Conservation (phyloP, 257 asterid genomes). For the Mitragyna speciosa region DNA sequence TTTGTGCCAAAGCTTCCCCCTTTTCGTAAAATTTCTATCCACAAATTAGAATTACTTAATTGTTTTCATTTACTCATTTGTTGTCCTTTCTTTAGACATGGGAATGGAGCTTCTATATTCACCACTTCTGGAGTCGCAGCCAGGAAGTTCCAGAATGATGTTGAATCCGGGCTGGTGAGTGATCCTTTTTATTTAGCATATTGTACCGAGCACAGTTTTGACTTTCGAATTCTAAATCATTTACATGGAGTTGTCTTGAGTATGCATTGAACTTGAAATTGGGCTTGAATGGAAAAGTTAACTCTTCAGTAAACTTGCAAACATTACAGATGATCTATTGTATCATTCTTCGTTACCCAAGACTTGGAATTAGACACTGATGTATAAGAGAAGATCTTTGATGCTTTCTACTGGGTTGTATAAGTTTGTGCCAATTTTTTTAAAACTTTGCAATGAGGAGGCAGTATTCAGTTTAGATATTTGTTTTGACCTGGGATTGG, state of each 20-base stretch:
- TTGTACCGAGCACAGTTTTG: background rate
- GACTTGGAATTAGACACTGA: background rate
- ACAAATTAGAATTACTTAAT: background rate
- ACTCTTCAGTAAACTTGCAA: background rate
- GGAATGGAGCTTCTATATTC: constrained; percentile 41
- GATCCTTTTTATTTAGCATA: background rate
- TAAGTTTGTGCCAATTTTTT: background rate
- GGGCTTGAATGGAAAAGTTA: background rate
- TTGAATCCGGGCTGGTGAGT: constrained; percentile 40
- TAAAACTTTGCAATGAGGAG: background rate
- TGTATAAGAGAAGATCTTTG: background rate
- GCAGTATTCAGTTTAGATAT: background rate
- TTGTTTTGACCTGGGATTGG: background rate
- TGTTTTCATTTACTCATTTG: background rate
- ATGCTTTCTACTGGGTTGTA: background rate
- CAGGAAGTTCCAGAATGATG: constrained; percentile 49
- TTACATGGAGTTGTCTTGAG: background rate
- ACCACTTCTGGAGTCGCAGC: constrained; percentile 41
- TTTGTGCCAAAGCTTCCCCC: background rate
- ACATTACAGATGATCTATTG: background rate
- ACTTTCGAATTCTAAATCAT: background rate
- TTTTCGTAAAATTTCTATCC: background rate
- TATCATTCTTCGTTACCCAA: background rate
- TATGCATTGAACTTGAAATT: background rate
- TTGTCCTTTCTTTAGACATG: constrained; percentile 19